Evolutionary conservation across 140 eudicot genomes (phyloP).

Genomic region (Cichorium intybus): DNA sequence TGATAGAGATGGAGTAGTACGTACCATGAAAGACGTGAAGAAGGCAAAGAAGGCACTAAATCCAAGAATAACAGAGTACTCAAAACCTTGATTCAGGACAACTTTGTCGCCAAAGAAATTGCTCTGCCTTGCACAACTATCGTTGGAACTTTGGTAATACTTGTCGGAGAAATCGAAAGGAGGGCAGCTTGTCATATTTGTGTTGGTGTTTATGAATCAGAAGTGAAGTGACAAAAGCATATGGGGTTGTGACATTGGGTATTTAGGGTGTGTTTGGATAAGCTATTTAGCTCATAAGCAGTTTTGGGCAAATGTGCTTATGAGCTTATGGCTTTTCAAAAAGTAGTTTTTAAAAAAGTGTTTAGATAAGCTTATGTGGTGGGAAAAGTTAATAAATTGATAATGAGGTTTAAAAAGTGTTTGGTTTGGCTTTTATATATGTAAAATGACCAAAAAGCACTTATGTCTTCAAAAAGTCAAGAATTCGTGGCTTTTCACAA

Average conservation of each 20-base stretch:
- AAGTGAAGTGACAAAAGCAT: neutral
- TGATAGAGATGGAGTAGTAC: neutral
- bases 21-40: constrained; percentile 92
- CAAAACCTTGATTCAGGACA: constrained; percentile 88
- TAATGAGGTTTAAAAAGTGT: too few relatives aligned
- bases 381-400: too few relatives aligned
- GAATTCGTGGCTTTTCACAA: too few relatives aligned
- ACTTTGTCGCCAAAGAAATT: constrained; percentile 83
- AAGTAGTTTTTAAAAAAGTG: too few relatives aligned
- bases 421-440: too few relatives aligned
- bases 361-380: too few relatives aligned
- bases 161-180: constrained; percentile 75
- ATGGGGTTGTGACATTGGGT: constrained; percentile 3
- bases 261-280: neutral
- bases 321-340: too few relatives aligned
- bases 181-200: constrained; percentile 42
- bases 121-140: constrained; percentile 61
- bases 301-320: too few relatives aligned
- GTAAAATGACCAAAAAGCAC: too few relatives aligned
- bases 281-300: too few relatives aligned
- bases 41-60: constrained; percentile 96
- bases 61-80: constrained; percentile 91
- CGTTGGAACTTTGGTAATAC: constrained; percentile 47
- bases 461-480: too few relatives aligned
- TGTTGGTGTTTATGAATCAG: constrained; percentile 2